A percentile compares a stretch with the other conserved stretches of the same genome.
phyloP scores from a whole-genome alignment of 768 basidiomycete genomes.

The Filobasidium floriforme region DNA sequence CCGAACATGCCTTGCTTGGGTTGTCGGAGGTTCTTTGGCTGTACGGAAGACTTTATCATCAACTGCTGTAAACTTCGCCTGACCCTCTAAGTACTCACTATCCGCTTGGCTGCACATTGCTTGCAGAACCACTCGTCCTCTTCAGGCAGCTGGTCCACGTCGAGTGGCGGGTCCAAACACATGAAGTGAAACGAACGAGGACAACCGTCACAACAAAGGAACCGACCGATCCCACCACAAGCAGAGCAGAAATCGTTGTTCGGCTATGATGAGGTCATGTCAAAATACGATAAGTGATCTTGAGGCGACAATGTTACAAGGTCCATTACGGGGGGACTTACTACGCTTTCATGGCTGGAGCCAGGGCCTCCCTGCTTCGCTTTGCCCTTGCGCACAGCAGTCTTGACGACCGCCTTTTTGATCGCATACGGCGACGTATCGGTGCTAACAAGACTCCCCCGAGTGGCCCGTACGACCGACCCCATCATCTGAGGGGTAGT shows the following conservation, averaged over 20 bases:
- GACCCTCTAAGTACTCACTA: conserved; percentile 51
- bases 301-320: neutral
- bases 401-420: conserved; percentile 3
- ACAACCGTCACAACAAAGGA: conserved; percentile 96
- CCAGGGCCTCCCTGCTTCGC: conserved; percentile 5
- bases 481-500: neutral
- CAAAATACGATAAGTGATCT: neutral
- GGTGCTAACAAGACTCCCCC: conserved; percentile 16
- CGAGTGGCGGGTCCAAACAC: conserved; percentile 94
- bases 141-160: conserved; percentile 74
- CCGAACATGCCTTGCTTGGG: conserved; percentile 32
- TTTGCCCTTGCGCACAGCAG: conserved; percentile 14
- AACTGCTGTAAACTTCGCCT: no score
- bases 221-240: conserved; percentile 56
- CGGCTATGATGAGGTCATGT: conserved; percentile 34
- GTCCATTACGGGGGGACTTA: neutral
- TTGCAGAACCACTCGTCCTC: conserved; percentile 49
- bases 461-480: neutral
- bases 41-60: no score
- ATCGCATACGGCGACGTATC: conserved; percentile 22
- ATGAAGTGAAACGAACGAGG: conserved; percentile 90
- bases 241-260: conserved; percentile 50
- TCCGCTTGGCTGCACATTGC: conserved; percentile 45
- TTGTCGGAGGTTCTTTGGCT: neutral
- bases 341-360: neutral